phyloP scores from a whole-genome alignment of 257 asterid genomes.

The Sherardia arvensis region DNA sequence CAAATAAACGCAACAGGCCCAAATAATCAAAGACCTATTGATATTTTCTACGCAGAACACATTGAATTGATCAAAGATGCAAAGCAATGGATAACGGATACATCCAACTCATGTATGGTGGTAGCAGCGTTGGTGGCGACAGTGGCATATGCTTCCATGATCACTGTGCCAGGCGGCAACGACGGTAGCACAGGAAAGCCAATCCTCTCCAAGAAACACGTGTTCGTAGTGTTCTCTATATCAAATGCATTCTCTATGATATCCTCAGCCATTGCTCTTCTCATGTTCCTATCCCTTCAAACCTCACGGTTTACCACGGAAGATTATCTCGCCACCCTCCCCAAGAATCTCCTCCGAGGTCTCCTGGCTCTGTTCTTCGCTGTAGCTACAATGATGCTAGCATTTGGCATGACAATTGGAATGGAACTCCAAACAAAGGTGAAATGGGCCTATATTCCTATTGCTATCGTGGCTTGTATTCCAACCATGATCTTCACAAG shows the following conservation, averaged over 20 bases:
- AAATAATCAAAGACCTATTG: background rate
- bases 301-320: no score
- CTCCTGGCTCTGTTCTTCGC: background rate
- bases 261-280: no score
- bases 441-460: no score
- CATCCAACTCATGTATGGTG: constrained; percentile 4
- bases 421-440: no score
- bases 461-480: constrained; percentile 4
- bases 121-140: background rate
- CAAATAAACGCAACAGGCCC: background rate
- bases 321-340: no score
- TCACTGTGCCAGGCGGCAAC: background rate
- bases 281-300: no score
- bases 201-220: no score
- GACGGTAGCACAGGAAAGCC: background rate
- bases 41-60: background rate
- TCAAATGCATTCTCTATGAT: no score
- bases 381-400: no score
- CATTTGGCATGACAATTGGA: no score
- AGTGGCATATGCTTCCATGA: background rate
- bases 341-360: no score
- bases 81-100: background rate
- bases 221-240: no score
- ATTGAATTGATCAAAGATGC: background rate
- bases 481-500: background rate